These are phyloP conservation scores for Kwoniella botswanensis DNA, from an alignment of 768 basidiomycete genomes.

Conservation along the genomic window DNA sequence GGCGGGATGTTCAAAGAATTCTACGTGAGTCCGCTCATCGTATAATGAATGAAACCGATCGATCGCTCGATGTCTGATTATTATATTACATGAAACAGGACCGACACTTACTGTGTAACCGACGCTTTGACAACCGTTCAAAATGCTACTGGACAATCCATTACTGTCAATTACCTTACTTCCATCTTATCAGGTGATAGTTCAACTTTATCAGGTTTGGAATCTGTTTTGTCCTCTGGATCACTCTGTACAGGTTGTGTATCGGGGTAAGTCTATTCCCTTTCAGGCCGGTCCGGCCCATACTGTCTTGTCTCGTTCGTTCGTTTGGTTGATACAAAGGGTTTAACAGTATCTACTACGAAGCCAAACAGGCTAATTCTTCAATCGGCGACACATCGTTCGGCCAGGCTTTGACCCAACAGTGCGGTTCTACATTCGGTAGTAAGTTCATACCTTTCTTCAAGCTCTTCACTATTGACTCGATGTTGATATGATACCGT, in stretches of 20 bases:
- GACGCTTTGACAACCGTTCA: slow-evolving; percentile 48
- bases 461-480: neutral
- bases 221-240: slow-evolving; percentile 30
- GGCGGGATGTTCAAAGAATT: slow-evolving; percentile 53
- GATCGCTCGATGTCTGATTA: neutral
- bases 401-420: slow-evolving; percentile 38
- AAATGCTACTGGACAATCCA: slow-evolving; percentile 43
- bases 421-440: slow-evolving; percentile 49
- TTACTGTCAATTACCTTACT: slow-evolving; percentile 46
- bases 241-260: slow-evolving; percentile 57
- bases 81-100: slow-evolving; percentile 27
- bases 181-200: slow-evolving; percentile 40
- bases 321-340: neutral
- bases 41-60: neutral
- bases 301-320: neutral
- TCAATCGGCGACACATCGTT: slow-evolving; percentile 36
- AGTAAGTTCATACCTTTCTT: slow-evolving; percentile 32
- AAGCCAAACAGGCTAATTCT: slow-evolving; percentile 43
- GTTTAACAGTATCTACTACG: slow-evolving; percentile 50
- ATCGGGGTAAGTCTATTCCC: slow-evolving; percentile 39
- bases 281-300: too few species aligned
- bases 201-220: slow-evolving; percentile 21
- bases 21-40: slow-evolving; percentile 41
- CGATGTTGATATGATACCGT: neutral
- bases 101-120: slow-evolving; percentile 55